Percentiles rank a stretch among this genome's conserved stretches.
These are phyloP conservation scores for Pyrenophora tritici-repentis DNA, from an alignment of 2,329 filamentous ascomycete genomes.

Conservation along the genomic window DNA sequence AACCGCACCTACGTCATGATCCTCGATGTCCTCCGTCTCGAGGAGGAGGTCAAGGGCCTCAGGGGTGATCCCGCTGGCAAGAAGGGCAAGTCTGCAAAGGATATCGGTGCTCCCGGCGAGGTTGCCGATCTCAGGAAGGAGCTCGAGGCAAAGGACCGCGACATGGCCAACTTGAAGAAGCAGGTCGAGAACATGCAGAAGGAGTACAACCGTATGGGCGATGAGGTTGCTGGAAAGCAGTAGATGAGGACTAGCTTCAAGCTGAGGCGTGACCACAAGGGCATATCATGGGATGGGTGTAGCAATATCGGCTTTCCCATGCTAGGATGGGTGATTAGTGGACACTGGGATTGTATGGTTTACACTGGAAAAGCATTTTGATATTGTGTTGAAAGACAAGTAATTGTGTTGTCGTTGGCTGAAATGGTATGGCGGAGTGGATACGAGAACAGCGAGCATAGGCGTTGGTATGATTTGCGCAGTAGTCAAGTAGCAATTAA, in stretches of 20 bases:
- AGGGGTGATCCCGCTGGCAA: constrained; percentile 67
- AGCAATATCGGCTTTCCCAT: constrained; percentile 11
- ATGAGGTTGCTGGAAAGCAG: constrained; percentile 72
- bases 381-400: constrained; percentile 1
- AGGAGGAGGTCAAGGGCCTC: constrained; percentile 85
- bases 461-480: constrained; percentile 1
- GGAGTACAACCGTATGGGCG: constrained; percentile 85
- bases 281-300: constrained; percentile 17
- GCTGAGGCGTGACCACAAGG: constrained; percentile 14
- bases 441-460: neutral
- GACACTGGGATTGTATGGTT: too few species aligned
- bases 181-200: constrained; percentile 81
- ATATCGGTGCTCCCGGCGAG: constrained; percentile 75
- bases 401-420: constrained; percentile 4
- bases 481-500: neutral
- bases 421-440: constrained; percentile 4
- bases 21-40: constrained; percentile 85
- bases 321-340: too few species aligned
- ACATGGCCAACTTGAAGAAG: constrained; percentile 89
- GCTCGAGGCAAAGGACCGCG: constrained; percentile 74
- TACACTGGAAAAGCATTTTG: neutral
- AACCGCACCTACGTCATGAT: constrained; percentile 99
- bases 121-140: constrained; percentile 70
- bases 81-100: constrained; percentile 68
- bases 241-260: constrained; percentile 46